A percentile compares a stretch with the other conserved stretches of the same genome.
Conservation (phyloP, 2,329 filamentous ascomycete genomes). For the Microcyclospora tardicrescens region DNA sequence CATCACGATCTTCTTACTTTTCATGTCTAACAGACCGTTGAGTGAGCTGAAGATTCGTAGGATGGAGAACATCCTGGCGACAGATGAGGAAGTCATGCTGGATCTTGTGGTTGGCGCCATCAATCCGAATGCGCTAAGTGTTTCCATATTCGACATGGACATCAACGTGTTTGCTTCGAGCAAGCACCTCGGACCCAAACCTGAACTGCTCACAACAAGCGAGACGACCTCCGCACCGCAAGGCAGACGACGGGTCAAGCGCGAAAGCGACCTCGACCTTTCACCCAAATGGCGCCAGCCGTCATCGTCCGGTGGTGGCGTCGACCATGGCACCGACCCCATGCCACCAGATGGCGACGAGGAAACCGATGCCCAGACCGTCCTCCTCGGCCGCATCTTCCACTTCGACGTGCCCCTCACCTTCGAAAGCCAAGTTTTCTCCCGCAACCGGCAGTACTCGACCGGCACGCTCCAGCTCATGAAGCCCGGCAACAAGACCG, state of each 20-base stretch:
- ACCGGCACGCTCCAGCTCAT: slow-evolving; percentile 71
- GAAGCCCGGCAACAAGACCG: slow-evolving; percentile 78
- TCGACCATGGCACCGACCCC: slow-evolving; percentile 12
- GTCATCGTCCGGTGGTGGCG: slow-evolving; percentile 2
- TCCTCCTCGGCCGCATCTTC: slow-evolving; percentile 80
- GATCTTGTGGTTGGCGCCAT: slow-evolving; percentile 77
- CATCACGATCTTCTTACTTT: slow-evolving; percentile 77
- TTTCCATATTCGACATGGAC: slow-evolving; percentile 75
- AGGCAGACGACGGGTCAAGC: not conserved
- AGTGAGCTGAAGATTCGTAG: slow-evolving; percentile 63
- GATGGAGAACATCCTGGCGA: slow-evolving; percentile 82
- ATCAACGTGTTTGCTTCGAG: slow-evolving; percentile 92
- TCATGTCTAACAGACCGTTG: slow-evolving; percentile 81
- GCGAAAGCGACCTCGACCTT: slow-evolving; percentile 1
- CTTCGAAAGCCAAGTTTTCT: slow-evolving; percentile 83
- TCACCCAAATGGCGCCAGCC: slow-evolving; percentile 12
- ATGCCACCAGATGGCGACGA: slow-evolving; percentile 29
- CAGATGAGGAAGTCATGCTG: slow-evolving; percentile 88
- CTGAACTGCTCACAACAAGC: not conserved
- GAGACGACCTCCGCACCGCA: not conserved
- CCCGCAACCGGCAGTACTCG: slow-evolving; percentile 56
- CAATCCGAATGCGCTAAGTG: slow-evolving; percentile 85
- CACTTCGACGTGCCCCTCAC: slow-evolving; percentile 76
- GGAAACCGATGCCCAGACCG: slow-evolving; percentile 58
- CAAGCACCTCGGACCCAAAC: slow-evolving; percentile 54